Evolutionary conservation across 805 yeast species (phyloP).

Genomic region (Komagataella mondaviorum): DNA sequence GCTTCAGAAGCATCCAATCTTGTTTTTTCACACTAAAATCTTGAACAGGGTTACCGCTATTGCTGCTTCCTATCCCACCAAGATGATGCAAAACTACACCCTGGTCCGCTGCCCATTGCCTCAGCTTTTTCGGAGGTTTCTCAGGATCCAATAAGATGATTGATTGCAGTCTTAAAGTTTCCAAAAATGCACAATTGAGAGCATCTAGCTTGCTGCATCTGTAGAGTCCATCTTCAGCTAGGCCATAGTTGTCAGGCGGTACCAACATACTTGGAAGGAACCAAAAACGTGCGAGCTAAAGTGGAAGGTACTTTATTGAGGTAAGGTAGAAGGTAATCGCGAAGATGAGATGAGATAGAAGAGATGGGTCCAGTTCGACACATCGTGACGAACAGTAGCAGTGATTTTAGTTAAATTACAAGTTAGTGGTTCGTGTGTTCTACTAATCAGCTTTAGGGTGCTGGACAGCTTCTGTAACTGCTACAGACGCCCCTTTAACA

Average conservation of each 20-base stretch:
- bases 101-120: constrained; percentile 47
- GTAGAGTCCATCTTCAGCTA: constrained; percentile 79
- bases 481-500: not conserved
- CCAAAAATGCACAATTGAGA: constrained; percentile 64
- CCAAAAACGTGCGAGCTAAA: not conserved
- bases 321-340: not conserved
- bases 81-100: constrained; percentile 36
- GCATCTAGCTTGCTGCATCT: constrained; percentile 72
- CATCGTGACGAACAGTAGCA: not conserved
- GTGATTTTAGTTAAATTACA: not conserved
- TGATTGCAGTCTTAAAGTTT: constrained; percentile 54
- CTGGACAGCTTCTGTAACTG: not conserved
- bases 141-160: constrained; percentile 75
- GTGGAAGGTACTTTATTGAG: not conserved
- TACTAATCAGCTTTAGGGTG: not conserved
- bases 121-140: constrained; percentile 62
- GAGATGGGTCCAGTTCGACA: not conserved
- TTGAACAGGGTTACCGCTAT: not conserved
- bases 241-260: constrained; percentile 87
- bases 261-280: constrained; percentile 45
- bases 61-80: constrained; percentile 8
- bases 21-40: constrained; percentile 9
- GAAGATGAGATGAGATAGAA: not conserved
- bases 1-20: constrained; percentile 69
- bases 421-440: not conserved